These are phyloP conservation scores for Testicularia cyperi DNA, from an alignment of 1,284 basidiomycete species.

Conservation along the genomic window DNA sequence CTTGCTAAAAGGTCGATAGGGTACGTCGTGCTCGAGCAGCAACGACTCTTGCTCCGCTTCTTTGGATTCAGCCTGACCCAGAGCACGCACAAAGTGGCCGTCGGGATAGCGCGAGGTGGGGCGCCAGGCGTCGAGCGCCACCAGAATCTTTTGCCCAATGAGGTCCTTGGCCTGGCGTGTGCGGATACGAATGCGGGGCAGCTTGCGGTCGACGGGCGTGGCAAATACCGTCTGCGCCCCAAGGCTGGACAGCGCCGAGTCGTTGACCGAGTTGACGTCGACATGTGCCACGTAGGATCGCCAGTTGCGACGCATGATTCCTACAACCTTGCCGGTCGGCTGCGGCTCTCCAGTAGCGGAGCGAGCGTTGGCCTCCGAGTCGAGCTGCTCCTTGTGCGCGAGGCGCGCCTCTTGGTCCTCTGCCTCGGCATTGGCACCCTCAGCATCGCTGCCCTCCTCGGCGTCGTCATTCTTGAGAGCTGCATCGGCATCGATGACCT, in stretches of 20 bases:
- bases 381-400: slow-evolving; percentile 43
- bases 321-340: slow-evolving; percentile 89
- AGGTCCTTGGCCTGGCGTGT: slow-evolving; percentile 89
- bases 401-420: slow-evolving; percentile 57
- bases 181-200: slow-evolving; percentile 89
- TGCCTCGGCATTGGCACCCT: slow-evolving; percentile 64
- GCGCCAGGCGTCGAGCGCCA: slow-evolving; percentile 92
- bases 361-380: slow-evolving; percentile 59
- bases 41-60: slow-evolving; percentile 95
- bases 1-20: slow-evolving; percentile 92
- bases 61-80: slow-evolving; percentile 89
- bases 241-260: slow-evolving; percentile 72
- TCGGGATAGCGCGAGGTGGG: slow-evolving; percentile 86
- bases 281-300: slow-evolving; percentile 89
- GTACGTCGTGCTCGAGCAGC: slow-evolving; percentile 91
- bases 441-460: slow-evolving; percentile 63
- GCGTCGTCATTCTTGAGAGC: slow-evolving; percentile 84
- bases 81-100: slow-evolving; percentile 90
- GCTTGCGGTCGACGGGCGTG: slow-evolving; percentile 83
- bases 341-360: slow-evolving; percentile 68
- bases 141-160: slow-evolving; percentile 90
- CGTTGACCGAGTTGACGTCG: slow-evolving; percentile 79
- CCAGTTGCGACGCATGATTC: slow-evolving; percentile 93
- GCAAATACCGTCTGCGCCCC: slow-evolving; percentile 92
- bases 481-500: slow-evolving; percentile 81